Evolutionary conservation across 164 flowering plant genomes (phyloP), one percentile per base, ranked within the genome.

Genomic region (Macadamia integrifolia): DNA sequence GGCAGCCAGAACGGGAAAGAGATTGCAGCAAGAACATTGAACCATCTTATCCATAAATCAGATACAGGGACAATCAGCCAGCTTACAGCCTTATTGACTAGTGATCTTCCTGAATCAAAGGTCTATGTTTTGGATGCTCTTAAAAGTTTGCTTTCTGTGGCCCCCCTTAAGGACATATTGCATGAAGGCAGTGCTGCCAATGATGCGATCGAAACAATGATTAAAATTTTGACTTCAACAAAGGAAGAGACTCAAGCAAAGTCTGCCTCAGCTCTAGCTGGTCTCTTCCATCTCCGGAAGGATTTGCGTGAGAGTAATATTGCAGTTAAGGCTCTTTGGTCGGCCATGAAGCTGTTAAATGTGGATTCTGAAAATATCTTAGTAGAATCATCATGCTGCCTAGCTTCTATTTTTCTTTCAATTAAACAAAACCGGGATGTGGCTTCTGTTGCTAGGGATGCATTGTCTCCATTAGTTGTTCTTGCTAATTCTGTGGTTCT

Each of bases 61-160:
- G 99, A 92, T 81, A 89, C 97, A 43, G 84, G 96, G 68, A 92
- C 98, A n/a, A 95, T 92, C 62, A 92, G 98, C 72, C 99, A 95
- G 68, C 93, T 95, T 48, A 86, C 94, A 66, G 92, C 99, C 58
- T 76, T 95, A 61, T 77, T 95, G 65, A 87, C 88, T 67, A 91
- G 98, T 77, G 99, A 95, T 74, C 81, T 89, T 52, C 99, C 99
- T 57, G 97, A 92, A 72, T 95, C 99, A 18, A 95, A 95, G 80
- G 76, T 89, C 64, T 85, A 87, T 80, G 93, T 95, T 70, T 81
- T 95, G 80, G 98, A 95, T 86, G 97, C 98, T 65, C 72, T 95
- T 43, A 86, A 72, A 83, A 92, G 96, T 71, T 79, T 95, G 82
- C 94, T 95, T 68, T 88, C 90, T 58, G 93, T 91, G 77, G 99